Evolutionary conservation across 1,284 basidiomycete species (phyloP).

Genomic region (Austropuccinia psidii): DNA sequence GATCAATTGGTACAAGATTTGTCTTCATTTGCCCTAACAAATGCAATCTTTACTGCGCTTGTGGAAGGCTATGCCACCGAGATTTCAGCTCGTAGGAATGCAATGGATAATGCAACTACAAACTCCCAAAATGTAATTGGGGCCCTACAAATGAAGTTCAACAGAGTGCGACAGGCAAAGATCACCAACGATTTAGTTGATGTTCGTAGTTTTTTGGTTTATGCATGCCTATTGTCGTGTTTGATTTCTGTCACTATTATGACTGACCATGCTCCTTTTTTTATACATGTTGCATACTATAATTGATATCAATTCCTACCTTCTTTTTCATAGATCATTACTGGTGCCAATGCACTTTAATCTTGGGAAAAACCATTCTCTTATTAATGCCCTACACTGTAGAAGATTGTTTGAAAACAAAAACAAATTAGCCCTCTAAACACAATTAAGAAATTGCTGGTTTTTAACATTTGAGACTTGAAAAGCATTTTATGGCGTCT

Average conservation of each 20-base stretch:
- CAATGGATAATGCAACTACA: conserved; percentile 98
- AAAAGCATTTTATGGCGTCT: too few species aligned
- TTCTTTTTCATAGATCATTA: conserved; percentile 35
- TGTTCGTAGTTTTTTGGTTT: not conserved
- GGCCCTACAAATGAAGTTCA: conserved; percentile 36
- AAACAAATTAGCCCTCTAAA: too few species aligned
- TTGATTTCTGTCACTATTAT: not conserved
- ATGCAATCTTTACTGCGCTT: conserved; percentile 89
- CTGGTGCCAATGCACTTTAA: conserved; percentile 38
- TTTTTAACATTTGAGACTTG: too few species aligned
- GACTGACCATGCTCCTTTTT: not conserved
- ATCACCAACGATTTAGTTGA: conserved; percentile 38
- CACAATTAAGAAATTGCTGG: too few species aligned
- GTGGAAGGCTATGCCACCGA: conserved; percentile 95
- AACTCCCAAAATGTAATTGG: conserved; percentile 35
- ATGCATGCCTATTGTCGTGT: not conserved
- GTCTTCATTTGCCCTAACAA: conserved; percentile 90
- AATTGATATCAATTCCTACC: not conserved
- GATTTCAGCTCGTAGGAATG: conserved; percentile 66
- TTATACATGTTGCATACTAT: not conserved
- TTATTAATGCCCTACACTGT: too few species aligned
- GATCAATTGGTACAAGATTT: conserved; percentile 74
- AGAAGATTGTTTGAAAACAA: too few species aligned
- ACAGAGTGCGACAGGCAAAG: conserved; percentile 37
- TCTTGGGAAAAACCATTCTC: too few species aligned